These are phyloP conservation scores for Lactifluus rugatus DNA, from an alignment of 768 basidiomycete species.

Conservation along the genomic window DNA sequence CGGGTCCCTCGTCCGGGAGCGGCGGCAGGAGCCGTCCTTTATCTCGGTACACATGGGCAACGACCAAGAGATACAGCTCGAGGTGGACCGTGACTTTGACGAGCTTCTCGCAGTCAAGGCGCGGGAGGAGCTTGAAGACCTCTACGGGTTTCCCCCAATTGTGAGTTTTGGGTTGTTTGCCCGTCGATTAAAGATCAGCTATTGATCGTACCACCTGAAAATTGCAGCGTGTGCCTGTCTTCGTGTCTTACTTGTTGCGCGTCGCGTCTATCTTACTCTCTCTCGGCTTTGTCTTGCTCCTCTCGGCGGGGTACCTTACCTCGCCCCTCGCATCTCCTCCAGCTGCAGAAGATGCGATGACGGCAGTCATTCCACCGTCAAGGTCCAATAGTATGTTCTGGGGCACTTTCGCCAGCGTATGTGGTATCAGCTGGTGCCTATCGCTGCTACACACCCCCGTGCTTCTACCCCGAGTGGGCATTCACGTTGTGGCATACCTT, in stretches of 20 bases:
- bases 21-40: background rate
- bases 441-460: constrained; percentile 56
- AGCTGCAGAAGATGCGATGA: background rate
- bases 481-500: constrained; percentile 68
- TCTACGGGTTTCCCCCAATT: constrained; percentile 72
- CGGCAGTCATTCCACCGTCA: constrained; percentile 16
- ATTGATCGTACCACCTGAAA: background rate
- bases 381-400: constrained; percentile 22
- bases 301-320: constrained; percentile 53
- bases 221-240: constrained; percentile 63
- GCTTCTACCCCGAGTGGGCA: constrained; percentile 60
- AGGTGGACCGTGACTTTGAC: constrained; percentile 59
- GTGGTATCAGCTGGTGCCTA: constrained; percentile 38
- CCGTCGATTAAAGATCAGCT: background rate
- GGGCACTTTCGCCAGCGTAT: constrained; percentile 25
- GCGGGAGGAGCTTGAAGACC: constrained; percentile 67
- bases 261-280: constrained; percentile 64
- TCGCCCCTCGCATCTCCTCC: constrained; percentile 30
- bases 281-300: constrained; percentile 52
- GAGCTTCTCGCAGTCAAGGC: constrained; percentile 51
- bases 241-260: constrained; percentile 68
- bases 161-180: constrained; percentile 35
- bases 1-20: background rate
- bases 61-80: constrained; percentile 26
- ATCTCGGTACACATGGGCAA: background rate